Evolutionary conservation across 1,284 basidiomycete species (phyloP).

Genomic region (Malassezia caprae): DNA sequence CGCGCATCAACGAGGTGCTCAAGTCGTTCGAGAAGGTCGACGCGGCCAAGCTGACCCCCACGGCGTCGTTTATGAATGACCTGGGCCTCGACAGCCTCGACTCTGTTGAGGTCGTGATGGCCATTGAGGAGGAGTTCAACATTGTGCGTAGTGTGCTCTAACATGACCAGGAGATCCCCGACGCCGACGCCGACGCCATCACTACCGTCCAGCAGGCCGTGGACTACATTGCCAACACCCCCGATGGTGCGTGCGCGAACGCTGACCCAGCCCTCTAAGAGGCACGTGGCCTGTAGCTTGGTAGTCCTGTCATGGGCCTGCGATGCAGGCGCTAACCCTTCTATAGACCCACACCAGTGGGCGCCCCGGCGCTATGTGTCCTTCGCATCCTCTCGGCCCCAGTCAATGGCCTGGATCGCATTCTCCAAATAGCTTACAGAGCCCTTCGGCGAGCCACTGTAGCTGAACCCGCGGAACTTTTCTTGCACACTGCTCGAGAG

Average conservation of each 20-base stretch:
- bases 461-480: conserved; percentile 46
- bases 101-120: conserved; percentile 97
- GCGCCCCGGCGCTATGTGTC: neutral
- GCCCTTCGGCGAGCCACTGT: conserved; percentile 42
- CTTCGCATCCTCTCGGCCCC: neutral
- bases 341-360: neutral
- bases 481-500: conserved; percentile 42
- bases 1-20: conserved; percentile 75
- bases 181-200: conserved; percentile 96
- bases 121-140: conserved; percentile 82
- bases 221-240: conserved; percentile 91
- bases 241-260: conserved; percentile 55
- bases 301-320: neutral
- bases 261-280: neutral
- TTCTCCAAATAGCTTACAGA: conserved; percentile 19
- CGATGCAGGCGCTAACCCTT: neutral
- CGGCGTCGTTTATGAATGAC: conserved; percentile 73
- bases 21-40: conserved; percentile 94
- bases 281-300: neutral
- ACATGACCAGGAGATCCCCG: conserved; percentile 72
- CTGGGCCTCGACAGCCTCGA: conserved; percentile 93
- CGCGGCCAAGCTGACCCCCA: conserved; percentile 62
- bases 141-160: conserved; percentile 21
- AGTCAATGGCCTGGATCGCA: conserved; percentile 8
- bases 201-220: conserved; percentile 89